Conservation (phyloP, 768 basidiomycete genomes). For the Holtermanniella nyarrowii region DNA sequence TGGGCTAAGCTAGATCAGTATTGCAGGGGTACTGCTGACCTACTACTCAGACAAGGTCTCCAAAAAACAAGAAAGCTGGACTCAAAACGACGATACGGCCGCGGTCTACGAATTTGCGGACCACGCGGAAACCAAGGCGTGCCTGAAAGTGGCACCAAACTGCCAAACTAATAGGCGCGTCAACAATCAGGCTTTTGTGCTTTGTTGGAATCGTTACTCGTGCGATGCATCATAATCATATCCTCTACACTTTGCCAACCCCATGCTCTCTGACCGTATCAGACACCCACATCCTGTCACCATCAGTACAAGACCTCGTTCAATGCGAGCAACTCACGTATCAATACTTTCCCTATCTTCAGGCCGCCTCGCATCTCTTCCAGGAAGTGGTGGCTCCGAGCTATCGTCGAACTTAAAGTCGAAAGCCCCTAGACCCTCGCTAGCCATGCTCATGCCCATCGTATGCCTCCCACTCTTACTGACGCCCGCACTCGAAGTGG, state of each 20-base stretch:
- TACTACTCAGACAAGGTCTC: no score
- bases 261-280: not conserved
- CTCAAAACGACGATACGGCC: no score
- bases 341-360: not conserved
- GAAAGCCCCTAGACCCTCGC: constrained; percentile 30
- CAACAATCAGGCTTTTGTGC: no score
- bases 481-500: constrained; percentile 8
- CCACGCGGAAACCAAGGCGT: no score
- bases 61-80: no score
- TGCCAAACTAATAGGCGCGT: no score
- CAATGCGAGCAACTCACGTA: not conserved
- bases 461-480: not conserved
- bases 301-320: not conserved
- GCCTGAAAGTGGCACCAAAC: no score
- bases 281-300: not conserved
- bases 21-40: no score
- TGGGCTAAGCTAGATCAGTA: no score
- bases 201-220: no score
- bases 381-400: not conserved
- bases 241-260: not conserved
- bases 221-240: no score
- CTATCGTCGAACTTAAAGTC: constrained; percentile 21
- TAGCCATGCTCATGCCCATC: constrained; percentile 18
- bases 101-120: no score
- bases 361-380: not conserved